Percentiles rank a stretch among this genome's conserved stretches.
phyloP scores from a whole-genome alignment of 192 early-diverging fungal species.

The Ambispora gerdemannii region DNA sequence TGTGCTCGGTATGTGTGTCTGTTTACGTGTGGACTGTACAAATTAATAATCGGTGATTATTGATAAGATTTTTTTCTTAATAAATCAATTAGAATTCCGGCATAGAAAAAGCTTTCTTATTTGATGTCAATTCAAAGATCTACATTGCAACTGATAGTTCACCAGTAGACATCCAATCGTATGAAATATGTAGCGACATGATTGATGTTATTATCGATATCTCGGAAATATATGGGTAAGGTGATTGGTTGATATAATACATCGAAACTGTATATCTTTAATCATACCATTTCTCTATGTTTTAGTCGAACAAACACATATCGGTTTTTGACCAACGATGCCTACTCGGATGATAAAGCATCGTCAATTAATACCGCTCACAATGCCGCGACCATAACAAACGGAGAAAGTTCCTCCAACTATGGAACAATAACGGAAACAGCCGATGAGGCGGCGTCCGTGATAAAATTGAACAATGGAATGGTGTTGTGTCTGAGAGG shows the following conservation, averaged over 20 bases:
- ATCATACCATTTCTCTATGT: background rate
- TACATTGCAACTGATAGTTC: conserved; percentile 95
- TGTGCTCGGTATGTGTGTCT: conserved; percentile 75
- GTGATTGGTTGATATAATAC: conserved; percentile 6
- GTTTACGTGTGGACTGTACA: too few relatives aligned
- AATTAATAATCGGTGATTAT: too few relatives aligned
- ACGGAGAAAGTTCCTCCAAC: conserved; percentile 31
- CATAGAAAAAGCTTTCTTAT: conserved; percentile 95
- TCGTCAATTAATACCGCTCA: background rate
- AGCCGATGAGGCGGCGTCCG: conserved; percentile 55
- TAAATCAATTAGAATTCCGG: conserved; percentile 69
- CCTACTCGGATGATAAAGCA: conserved; percentile 3
- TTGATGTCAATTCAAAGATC: conserved; percentile 85
- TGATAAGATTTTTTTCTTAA: background rate
- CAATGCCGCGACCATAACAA: too few relatives aligned
- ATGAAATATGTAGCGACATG: conserved; percentile 92
- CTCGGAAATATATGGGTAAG: conserved; percentile 67
- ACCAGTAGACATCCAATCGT: conserved; percentile 83
- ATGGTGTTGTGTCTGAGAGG: conserved; percentile 75
- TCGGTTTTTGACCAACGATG: background rate
- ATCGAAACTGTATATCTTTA: background rate
- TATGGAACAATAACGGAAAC: conserved; percentile 35
- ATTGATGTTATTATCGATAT: conserved; percentile 91
- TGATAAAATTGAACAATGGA: conserved; percentile 75
- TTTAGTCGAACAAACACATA: conserved; percentile 18